Conservation (phyloP, 805 yeast genomes). For the Diddensiella caesifluorescens region DNA sequence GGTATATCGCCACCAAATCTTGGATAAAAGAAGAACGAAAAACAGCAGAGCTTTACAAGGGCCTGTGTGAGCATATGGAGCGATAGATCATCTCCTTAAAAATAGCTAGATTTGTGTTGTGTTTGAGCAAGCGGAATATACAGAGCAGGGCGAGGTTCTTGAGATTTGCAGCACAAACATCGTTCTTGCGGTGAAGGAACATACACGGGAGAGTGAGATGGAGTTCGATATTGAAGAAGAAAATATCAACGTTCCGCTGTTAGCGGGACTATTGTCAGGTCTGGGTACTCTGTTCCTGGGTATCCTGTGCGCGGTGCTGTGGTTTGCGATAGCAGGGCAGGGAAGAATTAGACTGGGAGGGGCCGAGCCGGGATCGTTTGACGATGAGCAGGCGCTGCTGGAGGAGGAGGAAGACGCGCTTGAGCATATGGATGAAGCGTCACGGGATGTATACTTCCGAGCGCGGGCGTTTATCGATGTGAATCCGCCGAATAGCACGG, state of each 20-base stretch:
- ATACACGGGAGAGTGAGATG: too few species aligned
- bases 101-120: too few species aligned
- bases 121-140: too few species aligned
- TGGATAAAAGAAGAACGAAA: too few species aligned
- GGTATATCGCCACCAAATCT: too few species aligned
- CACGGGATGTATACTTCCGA: conserved; percentile 59
- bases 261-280: conserved; percentile 36
- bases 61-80: too few species aligned
- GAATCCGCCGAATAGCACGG: conserved; percentile 39
- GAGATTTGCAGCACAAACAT: too few species aligned
- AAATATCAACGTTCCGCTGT: conserved; percentile 33
- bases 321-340: conserved; percentile 32
- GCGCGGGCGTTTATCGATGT: conserved; percentile 45
- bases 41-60: too few species aligned
- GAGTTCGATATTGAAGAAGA: too few species aligned
- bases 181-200: too few species aligned
- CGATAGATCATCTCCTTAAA: too few species aligned
- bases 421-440: conserved; percentile 49
- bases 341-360: conserved; percentile 33
- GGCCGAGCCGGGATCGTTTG: conserved; percentile 53
- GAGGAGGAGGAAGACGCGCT: conserved; percentile 60
- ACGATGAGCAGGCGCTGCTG: conserved; percentile 55
- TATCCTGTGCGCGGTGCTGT: conserved; percentile 25
- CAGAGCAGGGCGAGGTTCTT: too few species aligned
- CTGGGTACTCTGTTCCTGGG: conserved; percentile 35